Conservation (phyloP, 176 grass and related monocot species). For the Hordeum vulgare region DNA sequence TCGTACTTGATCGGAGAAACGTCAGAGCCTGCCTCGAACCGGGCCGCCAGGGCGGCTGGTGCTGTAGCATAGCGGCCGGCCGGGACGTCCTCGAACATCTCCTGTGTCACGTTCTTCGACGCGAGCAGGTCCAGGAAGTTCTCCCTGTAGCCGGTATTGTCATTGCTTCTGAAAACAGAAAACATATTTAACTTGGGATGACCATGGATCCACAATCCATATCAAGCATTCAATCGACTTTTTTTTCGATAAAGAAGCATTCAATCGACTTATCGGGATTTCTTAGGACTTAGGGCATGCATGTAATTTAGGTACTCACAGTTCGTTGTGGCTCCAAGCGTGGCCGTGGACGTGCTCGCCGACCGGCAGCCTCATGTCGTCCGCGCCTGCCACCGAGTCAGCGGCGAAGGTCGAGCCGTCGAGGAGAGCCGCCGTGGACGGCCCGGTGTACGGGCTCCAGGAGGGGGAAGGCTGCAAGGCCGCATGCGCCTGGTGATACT, state of each 20-base stretch:
- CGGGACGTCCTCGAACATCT: conserved; percentile 35
- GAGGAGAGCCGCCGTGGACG: conserved; percentile 21
- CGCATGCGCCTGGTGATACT: conserved; percentile 27
- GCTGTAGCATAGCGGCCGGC: conserved; percentile 7
- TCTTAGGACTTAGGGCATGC: background rate
- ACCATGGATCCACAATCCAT: background rate
- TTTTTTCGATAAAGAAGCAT: too few species aligned
- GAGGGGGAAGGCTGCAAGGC: conserved; percentile 24
- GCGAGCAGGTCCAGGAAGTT: conserved; percentile 75
- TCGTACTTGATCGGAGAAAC: conserved; percentile 56
- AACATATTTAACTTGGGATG: background rate
- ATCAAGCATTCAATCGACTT: background rate
- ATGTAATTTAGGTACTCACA: conserved; percentile 23
- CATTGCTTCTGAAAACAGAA: conserved; percentile 20
- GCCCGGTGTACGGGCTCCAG: conserved; percentile 22
- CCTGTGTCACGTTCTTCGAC: conserved; percentile 43
- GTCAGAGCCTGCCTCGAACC: conserved; percentile 10
- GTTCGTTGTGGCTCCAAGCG: conserved; percentile 35
- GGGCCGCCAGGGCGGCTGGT: background rate
- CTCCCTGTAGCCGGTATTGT: conserved; percentile 35
- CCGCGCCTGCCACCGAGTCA: background rate
- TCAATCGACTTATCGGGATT: background rate
- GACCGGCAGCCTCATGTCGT: conserved; percentile 6
- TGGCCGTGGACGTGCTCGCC: conserved; percentile 13
- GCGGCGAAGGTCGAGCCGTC: conserved; percentile 22